Percentiles rank a stretch among this genome's conserved stretches.
phyloP scores from a whole-genome alignment of 1,284 basidiomycete genomes.

The Lentinus polychrous region DNA sequence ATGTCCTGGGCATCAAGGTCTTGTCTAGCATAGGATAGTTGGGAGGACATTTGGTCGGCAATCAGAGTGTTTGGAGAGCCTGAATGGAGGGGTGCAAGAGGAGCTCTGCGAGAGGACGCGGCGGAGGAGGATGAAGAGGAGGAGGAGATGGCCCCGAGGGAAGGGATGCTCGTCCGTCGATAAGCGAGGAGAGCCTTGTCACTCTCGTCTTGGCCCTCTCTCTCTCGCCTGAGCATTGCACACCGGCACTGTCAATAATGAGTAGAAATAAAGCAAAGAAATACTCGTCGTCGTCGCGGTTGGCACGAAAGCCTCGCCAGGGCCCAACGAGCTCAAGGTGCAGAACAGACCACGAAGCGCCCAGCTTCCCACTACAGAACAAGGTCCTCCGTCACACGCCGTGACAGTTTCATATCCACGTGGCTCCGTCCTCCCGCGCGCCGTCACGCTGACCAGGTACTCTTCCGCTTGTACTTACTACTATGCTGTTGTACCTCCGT shows the following conservation, averaged over 20 bases:
- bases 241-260: not conserved
- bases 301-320: too few relatives aligned
- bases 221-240: not conserved
- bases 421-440: not conserved
- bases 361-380: not conserved
- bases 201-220: constrained; percentile 1
- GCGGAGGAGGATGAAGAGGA: constrained; percentile 7
- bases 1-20: constrained; percentile 14
- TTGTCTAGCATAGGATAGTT: not conserved
- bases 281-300: too few relatives aligned
- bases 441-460: not conserved
- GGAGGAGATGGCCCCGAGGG: constrained; percentile 11
- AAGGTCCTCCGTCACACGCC: constrained; percentile 1
- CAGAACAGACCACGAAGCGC: not conserved
- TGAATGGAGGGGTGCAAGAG: constrained; percentile 24
- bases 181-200: constrained; percentile 13
- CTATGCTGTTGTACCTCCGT: too few relatives aligned
- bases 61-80: constrained; percentile 16
- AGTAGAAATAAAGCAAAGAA: not conserved
- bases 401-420: constrained; percentile 7
- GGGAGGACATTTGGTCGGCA: constrained; percentile 24
- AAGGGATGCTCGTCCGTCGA: constrained; percentile 16
- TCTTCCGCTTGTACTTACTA: too few relatives aligned
- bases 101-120: constrained; percentile 17
- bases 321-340: not conserved